Conservation (phyloP, 495 filamentous ascomycete genomes). For the Cercophora samala region DNA sequence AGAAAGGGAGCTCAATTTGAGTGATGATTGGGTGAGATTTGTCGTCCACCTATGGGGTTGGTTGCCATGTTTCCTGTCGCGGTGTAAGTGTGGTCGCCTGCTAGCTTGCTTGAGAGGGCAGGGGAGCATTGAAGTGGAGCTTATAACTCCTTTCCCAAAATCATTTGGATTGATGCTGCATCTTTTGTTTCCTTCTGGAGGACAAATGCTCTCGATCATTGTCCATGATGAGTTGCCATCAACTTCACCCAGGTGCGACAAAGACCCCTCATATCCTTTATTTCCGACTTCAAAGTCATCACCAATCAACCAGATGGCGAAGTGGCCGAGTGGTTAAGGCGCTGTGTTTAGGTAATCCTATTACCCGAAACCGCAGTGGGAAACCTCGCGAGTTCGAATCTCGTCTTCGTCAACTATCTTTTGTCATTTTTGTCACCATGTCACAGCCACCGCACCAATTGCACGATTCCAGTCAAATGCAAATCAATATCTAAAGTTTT, state of each 20-base stretch:
- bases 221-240: not conserved
- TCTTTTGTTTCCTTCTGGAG: not conserved
- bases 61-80: not conserved
- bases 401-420: slow-evolving; percentile 3
- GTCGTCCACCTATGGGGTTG: not conserved
- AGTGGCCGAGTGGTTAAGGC: not conserved
- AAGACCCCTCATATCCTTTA: not conserved
- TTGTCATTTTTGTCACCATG: not conserved
- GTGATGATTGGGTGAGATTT: not conserved
- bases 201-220: not conserved
- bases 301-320: not conserved
- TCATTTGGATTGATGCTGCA: not conserved
- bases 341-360: not conserved
- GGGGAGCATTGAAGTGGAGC: not conserved
- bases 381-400: slow-evolving; percentile 11
- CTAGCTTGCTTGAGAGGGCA: not conserved
- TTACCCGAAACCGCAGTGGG: slow-evolving; percentile 4
- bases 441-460: no score
- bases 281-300: not conserved
- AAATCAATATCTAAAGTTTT: no score
- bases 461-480: no score
- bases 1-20: not conserved
- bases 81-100: not conserved
- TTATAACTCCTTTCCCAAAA: not conserved
- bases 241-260: not conserved